Evolutionary conservation across 2,329 filamentous ascomycete genomes (phyloP), one percentile per base, ranked within the genome.

Genomic region (Penicillium freii): DNA sequence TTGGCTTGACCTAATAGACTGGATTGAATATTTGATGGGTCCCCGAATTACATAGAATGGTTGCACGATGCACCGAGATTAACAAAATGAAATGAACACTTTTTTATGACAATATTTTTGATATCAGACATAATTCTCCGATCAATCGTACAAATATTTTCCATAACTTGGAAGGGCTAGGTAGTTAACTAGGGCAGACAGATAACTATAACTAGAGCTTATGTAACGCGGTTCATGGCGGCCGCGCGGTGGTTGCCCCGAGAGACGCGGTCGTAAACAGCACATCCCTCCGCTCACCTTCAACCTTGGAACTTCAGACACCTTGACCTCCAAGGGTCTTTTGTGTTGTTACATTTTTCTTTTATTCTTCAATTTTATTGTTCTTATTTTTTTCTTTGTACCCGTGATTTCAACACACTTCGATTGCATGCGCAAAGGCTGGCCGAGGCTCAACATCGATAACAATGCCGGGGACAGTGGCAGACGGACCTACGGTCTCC

Each of bases 401-500:
- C 36, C 31, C 52, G 15, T 39, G 50, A 21, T 54, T 57, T 56
- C 58, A 54, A 29, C 34, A 25, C 19, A 38, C 36, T 42, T 58
- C 62, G 59, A 60, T 61, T 53, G 47, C 51, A 65, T 66, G 72
- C 72, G 70, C 68, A 70, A 64, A 72, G 67, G 71, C 72, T 74
- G 71, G 70, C 66, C 71, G 65, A 70, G 62, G 66, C 68, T 75
- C 71, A 57, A 67, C 48, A 61, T 55, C 56, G 54, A 57, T 56
- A 58, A 74, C 64, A 68, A 88, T 88, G 85, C 84, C 84, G 74
- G 83, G 81, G 65, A 81, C 82, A 60, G 80, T 82, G 66, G 78
- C 82, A 67, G 87, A 88, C 65, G 78, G 79, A 66, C 87, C 87
- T 66, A 82, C 84, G 51, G 86, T 89, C 68, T 80, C 85, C 66